phyloP scores from a whole-genome alignment of 345 rosid species.

The Eucalyptus marginata region DNA sequence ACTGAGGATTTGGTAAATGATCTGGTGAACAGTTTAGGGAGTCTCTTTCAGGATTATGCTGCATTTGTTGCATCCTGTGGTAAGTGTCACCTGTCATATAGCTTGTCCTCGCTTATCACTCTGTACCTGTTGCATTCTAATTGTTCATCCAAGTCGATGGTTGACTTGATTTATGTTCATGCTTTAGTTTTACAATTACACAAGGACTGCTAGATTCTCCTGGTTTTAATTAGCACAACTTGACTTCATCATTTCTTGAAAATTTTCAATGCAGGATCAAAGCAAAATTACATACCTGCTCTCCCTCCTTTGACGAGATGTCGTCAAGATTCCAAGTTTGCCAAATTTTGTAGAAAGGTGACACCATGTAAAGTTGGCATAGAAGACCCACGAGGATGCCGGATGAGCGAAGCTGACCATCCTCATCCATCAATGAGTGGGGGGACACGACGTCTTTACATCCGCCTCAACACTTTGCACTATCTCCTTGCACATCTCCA shows the following conservation, averaged over 20 bases:
- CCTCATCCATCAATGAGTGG: conserved; percentile 81
- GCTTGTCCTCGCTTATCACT: neutral
- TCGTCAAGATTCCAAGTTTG: conserved; percentile 55
- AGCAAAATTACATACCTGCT: conserved; percentile 59
- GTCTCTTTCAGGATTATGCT: conserved; percentile 49
- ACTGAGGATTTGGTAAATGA: conserved; percentile 55
- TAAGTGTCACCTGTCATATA: conserved; percentile 2
- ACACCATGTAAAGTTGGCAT: conserved; percentile 34
- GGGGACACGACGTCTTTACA: conserved; percentile 80
- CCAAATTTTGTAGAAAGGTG: conserved; percentile 66
- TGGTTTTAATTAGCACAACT: neutral
- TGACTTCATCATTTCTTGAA: neutral
- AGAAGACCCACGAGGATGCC: conserved; percentile 10
- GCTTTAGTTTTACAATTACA: neutral
- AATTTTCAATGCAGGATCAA: conserved; percentile 38
- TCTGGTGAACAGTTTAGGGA: conserved; percentile 55
- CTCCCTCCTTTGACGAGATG: conserved; percentile 83
- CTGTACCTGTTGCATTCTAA: neutral
- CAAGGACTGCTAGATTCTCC: neutral
- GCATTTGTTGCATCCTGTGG: conserved; percentile 74
- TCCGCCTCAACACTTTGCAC: conserved; percentile 80
- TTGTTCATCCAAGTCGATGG: neutral
- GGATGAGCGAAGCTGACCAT: conserved; percentile 30
- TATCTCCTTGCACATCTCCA: conserved; percentile 59
- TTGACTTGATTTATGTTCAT: neutral